Percentiles rank a stretch among this genome's conserved stretches.
phyloP scores from a whole-genome alignment of 1,284 basidiomycete species.

The Xanthoconium separans region DNA sequence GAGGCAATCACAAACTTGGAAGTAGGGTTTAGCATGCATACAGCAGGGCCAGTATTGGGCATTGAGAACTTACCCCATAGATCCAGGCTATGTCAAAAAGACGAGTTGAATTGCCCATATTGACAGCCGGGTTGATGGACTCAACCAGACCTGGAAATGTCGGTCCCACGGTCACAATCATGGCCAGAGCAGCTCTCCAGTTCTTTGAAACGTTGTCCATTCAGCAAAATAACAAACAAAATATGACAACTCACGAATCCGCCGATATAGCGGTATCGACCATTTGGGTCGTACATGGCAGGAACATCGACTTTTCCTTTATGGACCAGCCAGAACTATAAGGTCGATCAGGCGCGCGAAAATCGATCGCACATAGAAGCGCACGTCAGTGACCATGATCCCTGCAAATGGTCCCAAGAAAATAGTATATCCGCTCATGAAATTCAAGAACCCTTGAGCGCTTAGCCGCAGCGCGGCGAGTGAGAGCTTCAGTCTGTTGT shows the following conservation, averaged over 20 bases:
- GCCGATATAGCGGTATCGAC: conserved; percentile 61
- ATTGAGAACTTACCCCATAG: conserved; percentile 54
- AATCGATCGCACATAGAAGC: conserved; percentile 22
- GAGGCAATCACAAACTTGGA: conserved; percentile 42
- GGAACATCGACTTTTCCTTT: conserved; percentile 63
- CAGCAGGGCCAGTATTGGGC: background rate
- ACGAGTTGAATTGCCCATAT: conserved; percentile 49
- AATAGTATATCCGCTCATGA: conserved; percentile 70
- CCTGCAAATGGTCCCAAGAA: conserved; percentile 73
- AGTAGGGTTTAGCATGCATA: conserved; percentile 23
- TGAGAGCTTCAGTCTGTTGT: background rate
- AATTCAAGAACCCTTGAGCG: conserved; percentile 47
- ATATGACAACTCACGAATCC: conserved; percentile 50
- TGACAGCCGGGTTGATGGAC: conserved; percentile 59
- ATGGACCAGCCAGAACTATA: conserved; percentile 67
- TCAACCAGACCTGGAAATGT: conserved; percentile 68
- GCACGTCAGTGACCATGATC: conserved; percentile 70
- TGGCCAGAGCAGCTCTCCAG: conserved; percentile 66
- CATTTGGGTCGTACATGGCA: conserved; percentile 67
- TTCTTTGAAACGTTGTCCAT: conserved; percentile 45
- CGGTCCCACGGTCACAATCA: conserved; percentile 62
- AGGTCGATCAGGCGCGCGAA: conserved; percentile 2
- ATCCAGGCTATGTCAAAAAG: conserved; percentile 71
- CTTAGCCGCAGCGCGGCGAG: conserved; percentile 24
- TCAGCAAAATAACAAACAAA: conserved; percentile 9